phyloP scores from a whole-genome alignment of 1,284 basidiomycete species.

The Cryptococcus neoformans region DNA sequence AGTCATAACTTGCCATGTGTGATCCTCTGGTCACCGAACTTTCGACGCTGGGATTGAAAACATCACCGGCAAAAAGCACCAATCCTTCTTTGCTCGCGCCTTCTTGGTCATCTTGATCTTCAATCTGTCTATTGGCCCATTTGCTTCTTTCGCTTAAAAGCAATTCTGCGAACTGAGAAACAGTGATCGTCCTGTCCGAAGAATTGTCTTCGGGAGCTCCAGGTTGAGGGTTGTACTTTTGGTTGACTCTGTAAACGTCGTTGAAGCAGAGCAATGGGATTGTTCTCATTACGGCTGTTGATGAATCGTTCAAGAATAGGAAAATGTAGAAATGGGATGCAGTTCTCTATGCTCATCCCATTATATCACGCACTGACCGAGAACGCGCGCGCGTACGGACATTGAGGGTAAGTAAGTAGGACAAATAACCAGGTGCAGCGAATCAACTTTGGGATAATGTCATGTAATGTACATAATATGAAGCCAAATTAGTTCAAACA shows the following conservation, averaged over 20 bases:
- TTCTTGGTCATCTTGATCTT: conserved; percentile 32
- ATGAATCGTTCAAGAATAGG: not conserved
- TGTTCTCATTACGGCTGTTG: conserved; percentile 2
- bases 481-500: too few relatives aligned
- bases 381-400: too few relatives aligned
- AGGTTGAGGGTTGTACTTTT: conserved; percentile 50
- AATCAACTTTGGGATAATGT: too few relatives aligned
- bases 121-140: conserved; percentile 28
- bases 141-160: conserved; percentile 32
- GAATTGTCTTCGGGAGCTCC: conserved; percentile 22
- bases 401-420: too few relatives aligned
- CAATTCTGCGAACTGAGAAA: conserved; percentile 52
- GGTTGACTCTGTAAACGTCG: conserved; percentile 58
- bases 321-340: not conserved
- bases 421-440: too few relatives aligned
- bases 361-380: too few relatives aligned
- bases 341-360: too few relatives aligned
- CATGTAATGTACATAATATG: too few relatives aligned
- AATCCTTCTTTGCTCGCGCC: conserved; percentile 67
- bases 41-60: conserved; percentile 81
- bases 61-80: conserved; percentile 81
- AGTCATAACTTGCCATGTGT: conserved; percentile 67
- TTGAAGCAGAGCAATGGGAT: conserved; percentile 49
- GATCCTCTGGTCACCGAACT: conserved; percentile 84
- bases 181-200: conserved; percentile 34